A percentile compares a stretch with the other conserved stretches of the same genome.
Conservation (phyloP, 2,329 filamentous ascomycete genomes). For the Fusarium sp. region DNA sequence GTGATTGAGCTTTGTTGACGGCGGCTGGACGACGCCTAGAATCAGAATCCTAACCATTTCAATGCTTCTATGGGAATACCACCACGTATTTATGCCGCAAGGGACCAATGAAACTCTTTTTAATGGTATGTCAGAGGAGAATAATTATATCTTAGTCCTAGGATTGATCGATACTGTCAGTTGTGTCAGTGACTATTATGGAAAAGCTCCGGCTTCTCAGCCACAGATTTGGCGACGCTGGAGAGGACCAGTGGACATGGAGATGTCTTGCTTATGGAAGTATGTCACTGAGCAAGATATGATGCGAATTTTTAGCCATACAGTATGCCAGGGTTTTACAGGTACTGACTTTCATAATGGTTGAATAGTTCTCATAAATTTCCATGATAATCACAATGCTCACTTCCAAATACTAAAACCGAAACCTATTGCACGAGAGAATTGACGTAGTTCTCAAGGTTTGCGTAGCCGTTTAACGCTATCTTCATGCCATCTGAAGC, state of each 20-base stretch:
- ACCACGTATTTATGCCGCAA: background rate
- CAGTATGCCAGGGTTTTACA: background rate
- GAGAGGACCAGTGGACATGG: background rate
- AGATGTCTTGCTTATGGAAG: background rate
- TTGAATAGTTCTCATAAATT: background rate
- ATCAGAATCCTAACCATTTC: background rate
- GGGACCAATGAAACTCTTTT: background rate
- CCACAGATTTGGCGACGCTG: background rate
- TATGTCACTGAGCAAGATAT: background rate
- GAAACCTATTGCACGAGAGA: background rate
- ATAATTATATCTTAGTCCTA: background rate
- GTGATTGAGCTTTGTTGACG: too few species aligned
- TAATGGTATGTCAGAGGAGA: background rate
- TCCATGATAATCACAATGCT: background rate
- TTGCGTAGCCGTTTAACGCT: conserved; percentile 57
- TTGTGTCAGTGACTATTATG: background rate
- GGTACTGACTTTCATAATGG: background rate
- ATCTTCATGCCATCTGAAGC: conserved; percentile 56
- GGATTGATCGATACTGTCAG: background rate
- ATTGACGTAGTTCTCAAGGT: conserved; percentile 60
- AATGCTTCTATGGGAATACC: background rate
- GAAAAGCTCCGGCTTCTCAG: background rate
- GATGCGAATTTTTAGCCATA: background rate
- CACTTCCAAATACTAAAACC: background rate
- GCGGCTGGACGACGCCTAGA: too few species aligned